Conservation (phyloP, 1,139 yeast genomes). For the Petasospora fabianii region DNA sequence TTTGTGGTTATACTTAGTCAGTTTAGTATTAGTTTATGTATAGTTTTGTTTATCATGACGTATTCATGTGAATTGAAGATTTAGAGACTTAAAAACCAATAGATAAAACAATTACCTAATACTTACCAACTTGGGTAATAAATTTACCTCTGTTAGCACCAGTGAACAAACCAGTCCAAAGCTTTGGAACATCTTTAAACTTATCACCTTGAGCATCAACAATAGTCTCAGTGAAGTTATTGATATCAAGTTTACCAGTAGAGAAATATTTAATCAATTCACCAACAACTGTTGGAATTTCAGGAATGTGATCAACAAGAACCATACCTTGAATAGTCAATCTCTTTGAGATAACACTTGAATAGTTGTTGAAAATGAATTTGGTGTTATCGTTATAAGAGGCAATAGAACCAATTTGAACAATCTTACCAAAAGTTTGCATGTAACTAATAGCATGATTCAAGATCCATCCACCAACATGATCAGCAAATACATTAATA, state of each 20-base stretch:
- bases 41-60: no score
- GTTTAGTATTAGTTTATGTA: no score
- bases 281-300: slow-evolving; percentile 12
- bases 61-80: no score
- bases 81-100: no score
- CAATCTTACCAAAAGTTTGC: slow-evolving; percentile 42
- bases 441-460: slow-evolving; percentile 42
- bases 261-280: slow-evolving; percentile 30
- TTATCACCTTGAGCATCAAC: slow-evolving; percentile 35
- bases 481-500: slow-evolving; percentile 51
- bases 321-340: slow-evolving; percentile 23
- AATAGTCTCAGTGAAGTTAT: slow-evolving; percentile 31
- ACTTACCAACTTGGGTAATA: slow-evolving; percentile 27
- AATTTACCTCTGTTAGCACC: slow-evolving; percentile 35
- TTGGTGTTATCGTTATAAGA: slow-evolving; percentile 44
- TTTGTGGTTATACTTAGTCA: no score
- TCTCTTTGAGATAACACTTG: slow-evolving; percentile 21
- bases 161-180: slow-evolving; percentile 43
- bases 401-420: slow-evolving; percentile 63
- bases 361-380: slow-evolving; percentile 26
- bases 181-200: slow-evolving; percentile 36
- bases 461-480: slow-evolving; percentile 62
- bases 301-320: slow-evolving; percentile 20
- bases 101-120: neutral
- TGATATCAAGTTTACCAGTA: slow-evolving; percentile 39